Evolutionary conservation across 768 basidiomycete genomes (phyloP), one percentile per base, ranked within the genome.

Genomic region (Auriscalpium orientale): DNA sequence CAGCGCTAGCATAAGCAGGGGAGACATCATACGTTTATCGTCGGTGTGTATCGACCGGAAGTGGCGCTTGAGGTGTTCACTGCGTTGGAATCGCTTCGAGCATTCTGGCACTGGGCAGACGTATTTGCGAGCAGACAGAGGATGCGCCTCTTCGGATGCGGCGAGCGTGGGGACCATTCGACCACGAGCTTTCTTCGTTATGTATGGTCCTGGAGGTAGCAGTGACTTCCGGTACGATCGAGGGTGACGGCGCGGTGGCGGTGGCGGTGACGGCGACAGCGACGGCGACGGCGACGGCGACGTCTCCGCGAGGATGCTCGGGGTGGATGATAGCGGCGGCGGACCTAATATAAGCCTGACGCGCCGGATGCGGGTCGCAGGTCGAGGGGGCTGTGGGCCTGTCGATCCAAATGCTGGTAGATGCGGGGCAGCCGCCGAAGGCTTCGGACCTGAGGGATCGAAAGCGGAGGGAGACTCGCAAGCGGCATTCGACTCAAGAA

Each of bases 31-130:
- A 91, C 90, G 87, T 76, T 87, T 90, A 64, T 91, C 89, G 61
- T 88, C 74, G 2, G 90, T 91, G 68, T 93, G 90, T 49, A 93
- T 85, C 53, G 83, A 84, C 56, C 85, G 70, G 18, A 91, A 78
- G 71, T 92, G 91, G 28, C 91, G 73, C 71, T 91, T 90, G 56
- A 94, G 72, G 68, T 93, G 91, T 62, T 91, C 89, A 1, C 84
- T 80, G 2, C 91, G 75, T 38, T 81, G 81, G 63, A 94, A 94
- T 55, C 84, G 83, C 72, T 91, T 91, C 16, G 82, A 82, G 62
- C 91, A 93, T 1, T 80, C 87, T 1, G 79, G 72, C 0, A 87
- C 87, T 18, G 76, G 74, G 67, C 90, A 92, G 57, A 80, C 74
- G 67, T 83, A 86, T 33, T 78, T 74, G 49, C 87, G 72, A 13